These are phyloP conservation scores for Obelidium mucronatum DNA, from an alignment of 192 early-diverging fungal species.

Conservation along the genomic window DNA sequence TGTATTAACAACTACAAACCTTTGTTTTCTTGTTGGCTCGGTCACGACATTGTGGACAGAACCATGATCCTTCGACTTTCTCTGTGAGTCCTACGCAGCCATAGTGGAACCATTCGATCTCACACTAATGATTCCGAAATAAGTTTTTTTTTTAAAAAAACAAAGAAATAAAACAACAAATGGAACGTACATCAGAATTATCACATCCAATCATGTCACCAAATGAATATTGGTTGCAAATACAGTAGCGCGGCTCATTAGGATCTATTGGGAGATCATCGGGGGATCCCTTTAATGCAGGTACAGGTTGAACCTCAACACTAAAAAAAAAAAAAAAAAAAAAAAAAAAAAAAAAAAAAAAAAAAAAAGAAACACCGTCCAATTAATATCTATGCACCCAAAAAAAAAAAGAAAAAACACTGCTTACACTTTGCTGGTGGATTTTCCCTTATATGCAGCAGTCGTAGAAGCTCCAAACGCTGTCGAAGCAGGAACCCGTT, in stretches of 20 bases:
- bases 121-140: slow-evolving; percentile 61
- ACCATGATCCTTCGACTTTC: slow-evolving; percentile 95
- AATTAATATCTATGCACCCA: neutral
- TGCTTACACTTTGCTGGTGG: neutral
- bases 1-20: too few species aligned
- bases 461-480: neutral
- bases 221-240: slow-evolving; percentile 93
- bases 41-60: slow-evolving; percentile 82
- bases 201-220: slow-evolving; percentile 98
- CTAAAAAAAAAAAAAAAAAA: slow-evolving; percentile 14
- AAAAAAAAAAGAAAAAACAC: neutral
- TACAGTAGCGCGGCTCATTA: slow-evolving; percentile 96
- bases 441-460: neutral
- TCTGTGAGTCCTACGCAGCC: slow-evolving; percentile 88
- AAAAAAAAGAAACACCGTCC: neutral
- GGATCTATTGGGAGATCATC: slow-evolving; percentile 85
- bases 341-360: slow-evolving; percentile 2
- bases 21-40: slow-evolving; percentile 12
- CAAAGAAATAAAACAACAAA: neutral
- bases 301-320: neutral
- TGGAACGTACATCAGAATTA: slow-evolving; percentile 74
- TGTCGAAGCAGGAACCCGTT: slow-evolving; percentile 3
- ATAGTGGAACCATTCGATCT: slow-evolving; percentile 98
- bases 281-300: neutral
- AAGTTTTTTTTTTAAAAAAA: neutral